Conservation (phyloP, 2,329 filamentous ascomycete genomes). For the Hypoxylon sp. region DNA sequence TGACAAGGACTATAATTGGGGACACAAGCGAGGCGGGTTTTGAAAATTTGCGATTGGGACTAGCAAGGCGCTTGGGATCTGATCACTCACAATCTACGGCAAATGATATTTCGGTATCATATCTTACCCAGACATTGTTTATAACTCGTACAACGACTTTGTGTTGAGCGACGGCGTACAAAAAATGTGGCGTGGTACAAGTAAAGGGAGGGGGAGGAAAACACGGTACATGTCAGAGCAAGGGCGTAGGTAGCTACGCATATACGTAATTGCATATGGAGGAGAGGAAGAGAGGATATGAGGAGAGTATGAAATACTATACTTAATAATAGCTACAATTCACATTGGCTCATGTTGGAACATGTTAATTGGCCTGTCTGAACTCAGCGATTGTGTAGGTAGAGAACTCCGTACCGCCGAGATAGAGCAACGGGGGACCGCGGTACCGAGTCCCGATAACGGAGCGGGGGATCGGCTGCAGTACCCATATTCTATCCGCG, state of each 20-base stretch:
- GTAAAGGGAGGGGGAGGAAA: conserved; percentile 11
- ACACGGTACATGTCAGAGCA: conserved; percentile 34
- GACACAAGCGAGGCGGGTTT: conserved; percentile 36
- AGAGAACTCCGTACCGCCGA: conserved; percentile 16
- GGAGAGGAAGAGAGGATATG: neutral
- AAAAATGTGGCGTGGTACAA: conserved; percentile 35
- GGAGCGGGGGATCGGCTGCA: conserved; percentile 25
- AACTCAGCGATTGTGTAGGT: neutral
- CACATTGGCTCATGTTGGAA: conserved; percentile 13
- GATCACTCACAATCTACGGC: conserved; percentile 34
- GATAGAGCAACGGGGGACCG: conserved; percentile 18
- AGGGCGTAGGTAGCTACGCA: conserved; percentile 34
- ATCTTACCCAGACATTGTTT: conserved; percentile 31
- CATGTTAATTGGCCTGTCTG: conserved; percentile 12
- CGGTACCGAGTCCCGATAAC: conserved; percentile 40
- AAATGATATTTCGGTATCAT: conserved; percentile 26
- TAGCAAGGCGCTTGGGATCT: conserved; percentile 44
- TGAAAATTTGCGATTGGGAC: conserved; percentile 38
- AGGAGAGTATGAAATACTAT: conserved; percentile 33
- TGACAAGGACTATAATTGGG: conserved; percentile 32
- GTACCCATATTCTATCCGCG: conserved; percentile 10
- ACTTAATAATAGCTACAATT: conserved; percentile 36
- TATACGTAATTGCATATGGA: conserved; percentile 31
- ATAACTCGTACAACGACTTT: conserved; percentile 33
- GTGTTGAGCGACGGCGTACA: conserved; percentile 41